A percentile compares a stretch with the other conserved stretches of the same genome.
phyloP scores from a whole-genome alignment of 441 rosid species.

The Francoa sonchifolia region DNA sequence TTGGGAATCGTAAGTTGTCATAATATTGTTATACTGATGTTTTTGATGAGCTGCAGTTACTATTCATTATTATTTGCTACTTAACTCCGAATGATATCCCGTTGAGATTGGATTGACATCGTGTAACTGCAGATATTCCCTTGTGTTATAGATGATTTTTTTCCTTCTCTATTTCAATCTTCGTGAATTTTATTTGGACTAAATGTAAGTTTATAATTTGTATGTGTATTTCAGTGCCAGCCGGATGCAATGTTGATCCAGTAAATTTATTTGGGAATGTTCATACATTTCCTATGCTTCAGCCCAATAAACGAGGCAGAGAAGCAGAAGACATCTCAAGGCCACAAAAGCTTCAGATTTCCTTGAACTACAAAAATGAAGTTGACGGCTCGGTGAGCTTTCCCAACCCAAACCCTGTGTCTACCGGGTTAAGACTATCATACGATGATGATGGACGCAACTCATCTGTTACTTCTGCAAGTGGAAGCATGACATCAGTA shows the following conservation, averaged over 20 bases:
- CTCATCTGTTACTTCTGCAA: slow-evolving; percentile 64
- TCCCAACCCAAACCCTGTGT: slow-evolving; percentile 42
- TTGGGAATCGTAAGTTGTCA: slow-evolving; percentile 44
- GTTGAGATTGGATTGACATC: too few relatives aligned
- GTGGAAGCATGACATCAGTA: slow-evolving; percentile 45
- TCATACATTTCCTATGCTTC: slow-evolving; percentile 32
- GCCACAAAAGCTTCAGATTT: slow-evolving; percentile 51
- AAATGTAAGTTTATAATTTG: too few relatives aligned
- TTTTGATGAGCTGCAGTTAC: too few relatives aligned
- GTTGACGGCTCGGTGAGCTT: slow-evolving; percentile 34
- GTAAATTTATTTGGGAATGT: slow-evolving; percentile 54
- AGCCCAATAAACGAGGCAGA: slow-evolving; percentile 35
- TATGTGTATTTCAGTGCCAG: slow-evolving; percentile 31
- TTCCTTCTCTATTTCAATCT: not conserved
- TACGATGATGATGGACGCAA: slow-evolving; percentile 66
- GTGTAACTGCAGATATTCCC: too few relatives aligned
- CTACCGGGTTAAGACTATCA: slow-evolving; percentile 69
- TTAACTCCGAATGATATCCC: too few relatives aligned
- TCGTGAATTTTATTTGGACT: too few relatives aligned
- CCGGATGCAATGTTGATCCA: slow-evolving; percentile 43
- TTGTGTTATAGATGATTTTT: not conserved
- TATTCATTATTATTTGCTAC: too few relatives aligned
- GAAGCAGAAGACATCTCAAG: slow-evolving; percentile 41
- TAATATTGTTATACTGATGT: too few relatives aligned
- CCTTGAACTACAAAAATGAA: slow-evolving; percentile 51